Base-by-base conservation (phyloP, 1,139 yeast species). In the Suhomyces ambrosiae region DNA sequence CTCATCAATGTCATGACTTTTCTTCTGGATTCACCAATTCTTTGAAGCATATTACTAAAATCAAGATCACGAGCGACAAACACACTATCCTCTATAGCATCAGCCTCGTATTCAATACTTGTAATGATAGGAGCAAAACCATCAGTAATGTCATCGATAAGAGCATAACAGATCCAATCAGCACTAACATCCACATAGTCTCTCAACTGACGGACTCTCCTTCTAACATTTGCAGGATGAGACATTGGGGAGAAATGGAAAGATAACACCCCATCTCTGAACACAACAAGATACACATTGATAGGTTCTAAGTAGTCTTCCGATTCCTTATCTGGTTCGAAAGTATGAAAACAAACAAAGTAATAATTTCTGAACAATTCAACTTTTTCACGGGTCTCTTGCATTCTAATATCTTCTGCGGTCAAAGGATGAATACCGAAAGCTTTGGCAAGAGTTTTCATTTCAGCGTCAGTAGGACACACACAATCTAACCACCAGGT, bases 1-100 rank as follows among this genome's bases (percentile, higher is more conserved):
- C 98, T 75, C 86, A 92, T 82, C 57, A 90, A 69, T 0, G 95
- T 85, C 96, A 90, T 90, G 27, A 89, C 95, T 55, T 84, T 86
- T 45, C 92, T 74, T 58, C 97, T 78, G 10, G 95, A 80, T 54
- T 87, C 94, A 40, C 97, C 97, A 48, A 90, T 87, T 47, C 86
- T 74, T 46, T 80, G 78, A 52, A 90, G 69, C 88, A 88, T 85
- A 30, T 67, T 64, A 40, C 86, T 74, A 50, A 85, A 83, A 54
- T 86, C 92, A 13, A 56, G 40, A 30, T 62, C 65, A 33, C 67
- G 52, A 2, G 68, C 62, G 2, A 61, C 68, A 45, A 64, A 64
- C 21, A 65, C 71, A 3, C 89, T 81, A 52, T 88, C 96, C 60
- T 89, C 97, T 46, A 89, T 87, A 4, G 87, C 84, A 65, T 89